Evolutionary conservation across 2,329 filamentous ascomycete species (phyloP), one percentile per base, ranked within the genome.

Genomic region (Fusarium ambrosium): DNA sequence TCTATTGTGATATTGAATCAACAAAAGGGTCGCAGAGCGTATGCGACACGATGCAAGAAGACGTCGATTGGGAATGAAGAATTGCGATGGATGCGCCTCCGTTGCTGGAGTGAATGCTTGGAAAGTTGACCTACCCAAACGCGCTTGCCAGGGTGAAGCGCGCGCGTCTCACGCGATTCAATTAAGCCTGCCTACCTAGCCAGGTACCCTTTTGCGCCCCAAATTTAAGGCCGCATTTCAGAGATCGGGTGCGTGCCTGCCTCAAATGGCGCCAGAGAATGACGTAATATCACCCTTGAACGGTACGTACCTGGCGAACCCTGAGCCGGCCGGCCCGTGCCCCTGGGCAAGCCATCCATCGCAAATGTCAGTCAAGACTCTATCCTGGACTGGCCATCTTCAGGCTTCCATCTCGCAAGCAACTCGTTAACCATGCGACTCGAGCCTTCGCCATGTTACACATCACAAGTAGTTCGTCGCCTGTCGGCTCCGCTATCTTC

Each of bases 401-500:
- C 59, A 70, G 69, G 69, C 73, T 78, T 76, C 74, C 65, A 70
- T 68, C 64, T 65, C 62, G 66, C 73, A 72, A 75, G 77, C 72
- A 71, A 64, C 56, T 69, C 69, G 64, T 84, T 81, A 78, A 74
- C 76, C 66, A 77, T 76, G 71, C 70, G 74, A 76, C 70, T 69
- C 70, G 66, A 74, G 56, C 53, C 51, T 56, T 74, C 82, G 87
- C 82, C 84, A 91, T 84, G 85, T 87, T 84, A 84, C 82, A 91
- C 85, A 83, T 84, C 69, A 79, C 84, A 77, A 87, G 83, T 78
- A 85, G 86, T 66, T 85, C 88, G 75, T 91, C 91, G 71, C 91
- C 94, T 37, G 89, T 95, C 62, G 92, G 92, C 83, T 98, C 95
- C 64, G 91, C 92, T 80, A 87, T 96, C 80, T 97, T 98, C 84